phyloP scores from a whole-genome alignment of 208 protist genomes.

The Crithidia expoeki region DNA sequence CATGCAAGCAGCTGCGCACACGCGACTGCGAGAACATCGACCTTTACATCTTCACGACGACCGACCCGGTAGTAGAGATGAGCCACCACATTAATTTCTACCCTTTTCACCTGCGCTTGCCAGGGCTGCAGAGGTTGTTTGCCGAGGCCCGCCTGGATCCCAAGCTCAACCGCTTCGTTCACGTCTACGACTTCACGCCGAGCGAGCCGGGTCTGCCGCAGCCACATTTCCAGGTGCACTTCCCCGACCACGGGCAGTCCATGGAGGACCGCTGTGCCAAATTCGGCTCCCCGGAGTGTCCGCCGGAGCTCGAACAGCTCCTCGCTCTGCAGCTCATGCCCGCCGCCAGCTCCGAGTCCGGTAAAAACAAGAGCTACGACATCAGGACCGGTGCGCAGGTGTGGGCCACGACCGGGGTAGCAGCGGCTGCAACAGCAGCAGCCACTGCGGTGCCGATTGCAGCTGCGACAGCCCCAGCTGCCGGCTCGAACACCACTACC shows the following conservation, averaged over 20 bases:
- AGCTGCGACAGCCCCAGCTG: conserved; percentile 7
- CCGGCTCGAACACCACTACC: conserved; percentile 10
- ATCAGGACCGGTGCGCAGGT: conserved; percentile 77
- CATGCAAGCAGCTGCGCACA: conserved; percentile 93
- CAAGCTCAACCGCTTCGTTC: conserved; percentile 83
- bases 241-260: conserved; percentile 65
- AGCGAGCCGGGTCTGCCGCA: conserved; percentile 57
- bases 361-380: conserved; percentile 87
- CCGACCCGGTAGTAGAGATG: conserved; percentile 91
- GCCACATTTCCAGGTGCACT: conserved; percentile 80
- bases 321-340: conserved; percentile 68
- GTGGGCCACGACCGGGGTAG: conserved; percentile 45
- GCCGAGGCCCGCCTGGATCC: conserved; percentile 67
- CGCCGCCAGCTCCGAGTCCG: conserved; percentile 83
- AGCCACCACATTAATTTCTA: conserved; percentile 86
- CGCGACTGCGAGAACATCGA: conserved; percentile 88
- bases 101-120: conserved; percentile 83
- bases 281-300: conserved; percentile 73
- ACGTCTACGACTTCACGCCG: conserved; percentile 93
- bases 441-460: conserved; percentile 1
- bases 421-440: neutral
- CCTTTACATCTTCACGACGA: conserved; percentile 88
- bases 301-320: conserved; percentile 79
- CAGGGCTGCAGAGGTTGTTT: conserved; percentile 61
- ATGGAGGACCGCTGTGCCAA: conserved; percentile 75